A percentile compares a stretch with the other conserved stretches of the same genome.
Conservation (phyloP, 2,329 filamentous ascomycete genomes). For the Elsinoe batatas region DNA sequence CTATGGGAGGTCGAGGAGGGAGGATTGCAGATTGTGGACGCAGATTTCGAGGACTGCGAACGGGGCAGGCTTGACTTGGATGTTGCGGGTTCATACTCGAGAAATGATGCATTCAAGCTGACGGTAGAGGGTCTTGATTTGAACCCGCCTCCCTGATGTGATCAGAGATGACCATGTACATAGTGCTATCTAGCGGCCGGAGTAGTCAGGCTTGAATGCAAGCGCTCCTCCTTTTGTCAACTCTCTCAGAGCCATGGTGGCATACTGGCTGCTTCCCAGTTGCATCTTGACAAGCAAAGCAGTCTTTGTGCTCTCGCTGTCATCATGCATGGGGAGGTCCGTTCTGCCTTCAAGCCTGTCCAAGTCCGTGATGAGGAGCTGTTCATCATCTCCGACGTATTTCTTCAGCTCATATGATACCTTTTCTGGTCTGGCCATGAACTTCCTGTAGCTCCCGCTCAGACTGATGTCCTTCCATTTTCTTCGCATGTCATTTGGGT, state of each 20-base stretch:
- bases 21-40: conserved; percentile 58
- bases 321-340: conserved; percentile 15
- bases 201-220: conserved; percentile 51
- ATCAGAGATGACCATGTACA: not conserved
- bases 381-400: conserved; percentile 63
- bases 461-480: conserved; percentile 80
- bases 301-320: conserved; percentile 16
- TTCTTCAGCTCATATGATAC: conserved; percentile 59
- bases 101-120: conserved; percentile 55
- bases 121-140: conserved; percentile 52
- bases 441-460: conserved; percentile 76
- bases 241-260: conserved; percentile 73
- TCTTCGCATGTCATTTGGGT: conserved; percentile 80
- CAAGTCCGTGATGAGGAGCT: conserved; percentile 81
- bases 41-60: conserved; percentile 82
- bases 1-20: conserved; percentile 68
- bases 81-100: conserved; percentile 74
- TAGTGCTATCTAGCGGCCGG: conserved; percentile 7
- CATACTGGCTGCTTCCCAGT: conserved; percentile 70
- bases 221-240: conserved; percentile 60
- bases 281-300: conserved; percentile 65
- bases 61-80: conserved; percentile 74
- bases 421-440: conserved; percentile 59
- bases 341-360: conserved; percentile 48
- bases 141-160: conserved; percentile 43